Conservation (phyloP, 352 stramenopile genomes). For the Pythium volutum region DNA sequence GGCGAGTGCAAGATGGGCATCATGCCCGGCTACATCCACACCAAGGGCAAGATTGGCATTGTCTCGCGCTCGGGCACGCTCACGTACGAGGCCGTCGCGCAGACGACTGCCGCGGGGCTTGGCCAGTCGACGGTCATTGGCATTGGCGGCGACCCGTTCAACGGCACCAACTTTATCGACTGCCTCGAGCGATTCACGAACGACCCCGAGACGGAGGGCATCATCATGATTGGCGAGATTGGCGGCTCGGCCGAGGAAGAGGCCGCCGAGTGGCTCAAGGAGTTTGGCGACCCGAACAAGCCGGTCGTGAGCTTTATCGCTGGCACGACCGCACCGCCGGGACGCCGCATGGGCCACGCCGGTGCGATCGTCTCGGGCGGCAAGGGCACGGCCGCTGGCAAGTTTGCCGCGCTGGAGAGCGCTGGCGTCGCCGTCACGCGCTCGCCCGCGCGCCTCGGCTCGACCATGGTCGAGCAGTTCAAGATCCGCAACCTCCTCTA, state of each 20-base stretch:
- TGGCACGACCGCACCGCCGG: constrained; percentile 97
- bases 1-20: constrained; percentile 99
- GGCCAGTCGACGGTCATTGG: constrained; percentile 99
- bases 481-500: constrained; percentile 53
- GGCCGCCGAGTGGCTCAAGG: constrained; percentile 97
- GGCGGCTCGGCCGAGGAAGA: constrained; percentile 98
- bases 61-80: constrained; percentile 98
- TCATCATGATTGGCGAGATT: constrained; percentile 99
- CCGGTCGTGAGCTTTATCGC: constrained; percentile 99
- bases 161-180: constrained; percentile 99
- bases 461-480: constrained; percentile 97
- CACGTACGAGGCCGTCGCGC: constrained; percentile 98
- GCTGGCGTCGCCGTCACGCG: constrained; percentile 96
- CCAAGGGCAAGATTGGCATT: constrained; percentile 97
- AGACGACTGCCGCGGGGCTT: constrained; percentile 96
- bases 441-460: constrained; percentile 95
- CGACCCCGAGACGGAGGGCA: constrained; percentile 98
- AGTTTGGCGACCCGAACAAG: constrained; percentile 97
- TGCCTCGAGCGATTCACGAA: constrained; percentile 99
- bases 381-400: constrained; percentile 97
- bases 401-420: constrained; percentile 96
- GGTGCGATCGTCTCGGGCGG: constrained; percentile 98
- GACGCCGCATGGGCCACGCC: constrained; percentile 98
- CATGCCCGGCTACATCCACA: constrained; percentile 99
- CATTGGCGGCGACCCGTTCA: constrained; percentile 99